Evolutionary conservation across 1,284 basidiomycete genomes (phyloP).

Genomic region (Moesziomyces aphidis): DNA sequence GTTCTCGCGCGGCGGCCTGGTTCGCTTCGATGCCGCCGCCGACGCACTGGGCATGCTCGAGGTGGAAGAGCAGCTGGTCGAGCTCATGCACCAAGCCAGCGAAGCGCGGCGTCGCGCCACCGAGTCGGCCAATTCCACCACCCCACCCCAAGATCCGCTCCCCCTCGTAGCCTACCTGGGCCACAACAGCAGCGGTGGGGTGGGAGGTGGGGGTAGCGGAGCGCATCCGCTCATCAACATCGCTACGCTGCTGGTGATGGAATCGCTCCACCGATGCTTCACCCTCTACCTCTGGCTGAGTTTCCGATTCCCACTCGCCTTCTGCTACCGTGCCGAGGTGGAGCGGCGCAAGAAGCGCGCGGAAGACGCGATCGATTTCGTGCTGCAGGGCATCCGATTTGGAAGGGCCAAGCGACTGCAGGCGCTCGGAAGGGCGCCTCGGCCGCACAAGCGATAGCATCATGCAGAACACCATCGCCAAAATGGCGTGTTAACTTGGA

Average conservation of each 20-base stretch:
- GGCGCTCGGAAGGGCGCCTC: constrained; percentile 31
- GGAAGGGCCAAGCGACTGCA: constrained; percentile 54
- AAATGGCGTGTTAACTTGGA: not conserved
- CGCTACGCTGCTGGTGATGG: constrained; percentile 73
- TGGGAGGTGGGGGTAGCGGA: constrained; percentile 12
- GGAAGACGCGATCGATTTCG: constrained; percentile 77
- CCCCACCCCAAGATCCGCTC: constrained; percentile 4
- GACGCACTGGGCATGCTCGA: constrained; percentile 69
- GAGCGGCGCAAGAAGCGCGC: constrained; percentile 75
- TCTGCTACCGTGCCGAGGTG: constrained; percentile 74
- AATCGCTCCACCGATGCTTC: constrained; percentile 83
- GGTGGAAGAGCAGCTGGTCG: constrained; percentile 33
- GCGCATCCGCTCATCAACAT: constrained; percentile 48
- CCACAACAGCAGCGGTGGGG: not conserved
- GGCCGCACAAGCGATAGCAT: not conserved
- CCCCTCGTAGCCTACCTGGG: constrained; percentile 32
- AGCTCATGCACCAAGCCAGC: constrained; percentile 25
- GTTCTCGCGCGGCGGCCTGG: constrained; percentile 68
- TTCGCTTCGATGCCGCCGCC: constrained; percentile 69
- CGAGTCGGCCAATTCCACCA: not conserved
- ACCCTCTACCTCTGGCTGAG: constrained; percentile 89
- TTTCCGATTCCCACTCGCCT: constrained; percentile 81
- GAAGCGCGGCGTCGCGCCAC: constrained; percentile 1
- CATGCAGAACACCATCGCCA: not conserved
- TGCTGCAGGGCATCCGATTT: constrained; percentile 65